A percentile compares a stretch with the other conserved stretches of the same genome.
Conservation (phyloP, 805 yeast genomes). For the Saturnispora zaruensis region DNA sequence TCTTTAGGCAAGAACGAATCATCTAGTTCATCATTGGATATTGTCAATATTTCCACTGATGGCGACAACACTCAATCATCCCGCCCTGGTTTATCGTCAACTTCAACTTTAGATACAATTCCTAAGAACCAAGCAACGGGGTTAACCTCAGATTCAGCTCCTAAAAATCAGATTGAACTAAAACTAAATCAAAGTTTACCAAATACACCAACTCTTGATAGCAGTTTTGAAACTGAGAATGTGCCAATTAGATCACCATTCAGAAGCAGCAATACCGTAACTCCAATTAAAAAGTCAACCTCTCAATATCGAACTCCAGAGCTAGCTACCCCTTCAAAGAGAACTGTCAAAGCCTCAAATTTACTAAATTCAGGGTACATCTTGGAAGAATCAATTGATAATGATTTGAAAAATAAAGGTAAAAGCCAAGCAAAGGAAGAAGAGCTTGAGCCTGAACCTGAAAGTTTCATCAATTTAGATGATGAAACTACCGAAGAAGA, state of each 20-base stretch:
- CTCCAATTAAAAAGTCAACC: conserved; percentile 14
- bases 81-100: background rate
- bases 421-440: background rate
- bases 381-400: conserved; percentile 9
- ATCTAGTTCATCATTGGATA: background rate
- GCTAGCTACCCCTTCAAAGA: conserved; percentile 12
- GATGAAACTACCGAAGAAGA: conserved; percentile 14
- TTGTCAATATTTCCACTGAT: background rate
- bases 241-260: conserved; percentile 27
- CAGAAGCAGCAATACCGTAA: conserved; percentile 10
- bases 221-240: background rate
- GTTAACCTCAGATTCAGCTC: background rate
- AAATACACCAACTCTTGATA: conserved; percentile 6
- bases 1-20: background rate
- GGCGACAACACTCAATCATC: background rate
- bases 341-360: conserved; percentile 4
- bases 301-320: conserved; percentile 17
- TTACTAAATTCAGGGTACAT: conserved; percentile 10
- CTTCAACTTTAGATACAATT: background rate
- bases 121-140: background rate
- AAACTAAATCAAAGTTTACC: background rate
- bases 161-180: background rate
- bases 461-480: conserved; percentile 19
- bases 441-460: conserved; percentile 13
- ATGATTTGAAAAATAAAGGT: conserved; percentile 4